Evolutionary conservation across 2,329 filamentous ascomycete genomes (phyloP).

Genomic region (Chalaropsis ovoidea): DNA sequence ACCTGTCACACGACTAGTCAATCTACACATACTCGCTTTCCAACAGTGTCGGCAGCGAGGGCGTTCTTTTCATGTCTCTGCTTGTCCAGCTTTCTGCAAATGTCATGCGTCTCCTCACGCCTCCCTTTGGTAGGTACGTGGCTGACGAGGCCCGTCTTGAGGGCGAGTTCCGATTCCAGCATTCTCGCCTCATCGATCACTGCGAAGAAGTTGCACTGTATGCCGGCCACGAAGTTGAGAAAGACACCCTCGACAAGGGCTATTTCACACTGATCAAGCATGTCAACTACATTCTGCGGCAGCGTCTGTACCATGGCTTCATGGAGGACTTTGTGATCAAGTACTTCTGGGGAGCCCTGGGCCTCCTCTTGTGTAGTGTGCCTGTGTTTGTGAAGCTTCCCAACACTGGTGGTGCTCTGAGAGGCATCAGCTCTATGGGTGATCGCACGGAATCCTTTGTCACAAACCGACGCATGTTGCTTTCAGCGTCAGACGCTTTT

Average conservation of each 20-base stretch:
- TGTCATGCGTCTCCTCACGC: conserved; percentile 87
- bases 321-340: conserved; percentile 99
- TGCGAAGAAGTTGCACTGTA: conserved; percentile 92
- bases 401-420: conserved; percentile 38
- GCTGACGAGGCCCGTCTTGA: conserved; percentile 90
- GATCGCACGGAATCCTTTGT: conserved; percentile 71
- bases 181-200: conserved; percentile 89
- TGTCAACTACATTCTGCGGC: conserved; percentile 85
- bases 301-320: conserved; percentile 92
- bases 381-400: conserved; percentile 94
- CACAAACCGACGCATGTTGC: conserved; percentile 81
- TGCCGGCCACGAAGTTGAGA: conserved; percentile 83
- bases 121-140: conserved; percentile 94
- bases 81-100: conserved; percentile 87
- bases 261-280: conserved; percentile 99
- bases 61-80: conserved; percentile 87
- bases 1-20: conserved; percentile 35
- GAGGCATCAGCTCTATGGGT: conserved; percentile 52
- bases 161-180: conserved; percentile 92
- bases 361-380: conserved; percentile 81
- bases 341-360: conserved; percentile 95
- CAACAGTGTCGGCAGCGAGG: conserved; percentile 89
- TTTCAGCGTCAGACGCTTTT: conserved; percentile 91
- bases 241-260: conserved; percentile 91
- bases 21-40: conserved; percentile 95